phyloP scores from a whole-genome alignment of 2,329 filamentous ascomycete species.

The Elsinoe australis region DNA sequence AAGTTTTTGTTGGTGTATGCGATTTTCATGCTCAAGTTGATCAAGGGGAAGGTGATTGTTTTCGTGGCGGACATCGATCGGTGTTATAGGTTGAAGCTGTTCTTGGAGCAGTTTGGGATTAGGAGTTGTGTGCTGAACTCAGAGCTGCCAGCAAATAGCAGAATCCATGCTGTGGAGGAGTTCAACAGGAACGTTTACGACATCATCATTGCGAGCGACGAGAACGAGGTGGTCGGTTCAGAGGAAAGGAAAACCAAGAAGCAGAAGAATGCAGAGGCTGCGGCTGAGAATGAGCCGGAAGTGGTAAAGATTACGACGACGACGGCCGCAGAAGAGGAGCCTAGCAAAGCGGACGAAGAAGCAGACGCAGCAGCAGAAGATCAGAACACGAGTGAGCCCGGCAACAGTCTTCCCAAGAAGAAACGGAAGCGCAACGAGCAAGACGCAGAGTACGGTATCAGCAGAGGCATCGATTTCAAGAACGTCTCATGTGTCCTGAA shows the following conservation, averaged over 20 bases:
- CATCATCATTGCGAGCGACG: slow-evolving; percentile 93
- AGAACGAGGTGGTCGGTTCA: slow-evolving; percentile 72
- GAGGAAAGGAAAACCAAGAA: slow-evolving; percentile 39
- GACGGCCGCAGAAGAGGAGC: slow-evolving; percentile 30
- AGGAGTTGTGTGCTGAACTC: slow-evolving; percentile 90
- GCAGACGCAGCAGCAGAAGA: slow-evolving; percentile 31
- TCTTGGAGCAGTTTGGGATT: slow-evolving; percentile 93
- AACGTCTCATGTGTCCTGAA: slow-evolving; percentile 93
- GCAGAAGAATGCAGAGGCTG: slow-evolving; percentile 20
- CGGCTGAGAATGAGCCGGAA: slow-evolving; percentile 21
- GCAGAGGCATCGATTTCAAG: slow-evolving; percentile 91
- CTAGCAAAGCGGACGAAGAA: slow-evolving; percentile 24
- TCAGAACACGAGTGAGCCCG: slow-evolving; percentile 31
- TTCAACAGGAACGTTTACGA: slow-evolving; percentile 97
- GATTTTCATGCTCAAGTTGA: slow-evolving; percentile 87
- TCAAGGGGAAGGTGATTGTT: slow-evolving; percentile 84
- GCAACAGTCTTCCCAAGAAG: slow-evolving; percentile 37
- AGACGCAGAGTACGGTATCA: slow-evolving; percentile 90
- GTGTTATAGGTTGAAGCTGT: slow-evolving; percentile 88
- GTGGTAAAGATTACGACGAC: slow-evolving; percentile 18
- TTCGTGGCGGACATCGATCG: slow-evolving; percentile 81
- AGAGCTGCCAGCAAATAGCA: slow-evolving; percentile 84
- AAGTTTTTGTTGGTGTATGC: slow-evolving; percentile 91
- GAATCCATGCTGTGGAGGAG: slow-evolving; percentile 90
- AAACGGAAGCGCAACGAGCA: slow-evolving; percentile 57